phyloP scores from a whole-genome alignment of 257 asterid species.

The Capsicum pubescens region DNA sequence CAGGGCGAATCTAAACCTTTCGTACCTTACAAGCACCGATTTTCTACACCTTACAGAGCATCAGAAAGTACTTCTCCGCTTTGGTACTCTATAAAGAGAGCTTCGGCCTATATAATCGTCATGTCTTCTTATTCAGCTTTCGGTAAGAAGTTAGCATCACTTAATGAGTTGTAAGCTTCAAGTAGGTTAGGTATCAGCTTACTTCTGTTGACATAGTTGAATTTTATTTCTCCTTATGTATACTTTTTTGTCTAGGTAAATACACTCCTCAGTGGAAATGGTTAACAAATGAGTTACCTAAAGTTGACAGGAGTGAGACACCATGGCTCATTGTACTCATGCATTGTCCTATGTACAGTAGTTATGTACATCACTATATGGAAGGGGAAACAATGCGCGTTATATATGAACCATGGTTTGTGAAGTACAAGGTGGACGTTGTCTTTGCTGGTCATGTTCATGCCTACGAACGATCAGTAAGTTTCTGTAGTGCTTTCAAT shows the following conservation, averaged over 20 bases:
- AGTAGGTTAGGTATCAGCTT: neutral
- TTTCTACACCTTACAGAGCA: conserved; percentile 49
- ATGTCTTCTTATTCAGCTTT: conserved; percentile 67
- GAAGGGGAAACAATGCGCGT: conserved; percentile 78
- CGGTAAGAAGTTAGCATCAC: conserved; percentile 40
- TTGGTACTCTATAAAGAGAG: conserved; percentile 75
- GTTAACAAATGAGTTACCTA: conserved; percentile 54
- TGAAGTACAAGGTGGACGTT: conserved; percentile 60
- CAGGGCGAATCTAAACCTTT: conserved; percentile 67
- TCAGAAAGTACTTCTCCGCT: conserved; percentile 66
- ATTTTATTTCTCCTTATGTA: neutral
- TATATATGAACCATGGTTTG: conserved; percentile 59
- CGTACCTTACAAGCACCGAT: conserved; percentile 63
- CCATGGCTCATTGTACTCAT: conserved; percentile 69
- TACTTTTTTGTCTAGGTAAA: conserved; percentile 41
- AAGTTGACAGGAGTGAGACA: conserved; percentile 63
- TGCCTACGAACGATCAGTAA: conserved; percentile 70
- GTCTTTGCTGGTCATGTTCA: conserved; percentile 75
- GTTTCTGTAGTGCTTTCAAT: neutral
- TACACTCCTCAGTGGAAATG: conserved; percentile 69
- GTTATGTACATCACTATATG: conserved; percentile 65
- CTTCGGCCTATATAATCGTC: conserved; percentile 69
- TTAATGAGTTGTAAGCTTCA: neutral
- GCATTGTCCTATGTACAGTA: conserved; percentile 66
- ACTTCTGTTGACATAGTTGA: neutral